Base-by-base conservation (phyloP, 352 stramenopile species). In the Pythium grandisporangium region DNA sequence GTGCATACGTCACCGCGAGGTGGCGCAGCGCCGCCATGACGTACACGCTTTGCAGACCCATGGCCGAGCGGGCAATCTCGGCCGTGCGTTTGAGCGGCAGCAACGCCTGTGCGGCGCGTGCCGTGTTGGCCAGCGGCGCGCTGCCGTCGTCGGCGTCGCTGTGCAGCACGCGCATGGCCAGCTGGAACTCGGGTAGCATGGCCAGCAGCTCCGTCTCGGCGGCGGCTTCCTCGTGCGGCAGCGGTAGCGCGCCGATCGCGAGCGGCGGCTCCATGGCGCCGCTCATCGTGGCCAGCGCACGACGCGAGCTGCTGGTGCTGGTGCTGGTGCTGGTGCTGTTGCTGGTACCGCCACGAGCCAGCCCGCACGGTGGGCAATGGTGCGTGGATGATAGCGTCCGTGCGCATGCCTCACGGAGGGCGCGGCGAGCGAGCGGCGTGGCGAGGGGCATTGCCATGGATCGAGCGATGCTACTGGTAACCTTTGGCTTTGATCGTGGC, bases 1-100 rank as follows among this genome's bases (percentile, higher is more conserved):
- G 66, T n/a, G 77, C 75, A 17, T 82, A 63, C 30, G 71, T 84
- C 19, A 64, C 43, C 30, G 72, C 63, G 19, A 85, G 46, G 42
- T 85, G 72, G 25, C 75, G 71, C 47, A 88, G 47, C 10, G 69
- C 65, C 19, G 70, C 69, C 19, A 79, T 58, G 20, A 80, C 36
- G 39, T 79, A 88, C 12, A 79, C 67, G 39, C 70, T 88, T 21
- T 84, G 56, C 37, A 71, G 76, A 20, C 75, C 75, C 75, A 88
- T 88, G 41, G 69, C 56, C 27, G 75, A 82, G 56, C 75, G 75
- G 26, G 71, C 85, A 53, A 88, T 85, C 42, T 88, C 75, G 17
- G 68, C 70, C 24, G 75, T 76, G 42, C 75, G 71, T 53, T 81
- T 64, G 11, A 88, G 55, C 29, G 63, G 54, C 19, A 70, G 65